Conservation (phyloP, 345 rosid genomes). For the Geranium brycei region DNA sequence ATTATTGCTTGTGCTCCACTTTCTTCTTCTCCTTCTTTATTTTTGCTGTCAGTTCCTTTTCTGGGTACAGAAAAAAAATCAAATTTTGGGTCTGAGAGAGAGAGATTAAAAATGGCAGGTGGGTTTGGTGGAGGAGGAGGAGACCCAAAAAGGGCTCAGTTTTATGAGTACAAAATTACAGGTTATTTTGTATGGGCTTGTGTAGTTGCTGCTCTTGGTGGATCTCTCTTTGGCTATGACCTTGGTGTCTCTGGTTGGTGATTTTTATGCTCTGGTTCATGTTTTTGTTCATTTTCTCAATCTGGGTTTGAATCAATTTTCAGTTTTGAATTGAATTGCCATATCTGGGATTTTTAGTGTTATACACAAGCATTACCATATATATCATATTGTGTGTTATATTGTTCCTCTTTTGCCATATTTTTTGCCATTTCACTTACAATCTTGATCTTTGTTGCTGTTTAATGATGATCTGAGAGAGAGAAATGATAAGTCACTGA, state of each 20-base stretch:
- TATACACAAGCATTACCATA: background rate
- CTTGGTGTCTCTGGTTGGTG: constrained; percentile 70
- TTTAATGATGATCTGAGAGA: too few relatives aligned
- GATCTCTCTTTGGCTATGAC: constrained; percentile 76
- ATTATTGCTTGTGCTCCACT: too few relatives aligned
- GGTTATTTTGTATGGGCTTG: constrained; percentile 50
- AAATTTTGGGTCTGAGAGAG: too few relatives aligned
- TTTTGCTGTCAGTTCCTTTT: too few relatives aligned
- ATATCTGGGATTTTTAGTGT: too few relatives aligned
- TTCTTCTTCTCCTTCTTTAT: too few relatives aligned
- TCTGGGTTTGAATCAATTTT: background rate
- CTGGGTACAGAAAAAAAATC: too few relatives aligned
- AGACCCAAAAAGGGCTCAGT: constrained; percentile 46
- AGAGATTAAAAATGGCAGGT: constrained; percentile 37
- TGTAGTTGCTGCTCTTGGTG: constrained; percentile 50
- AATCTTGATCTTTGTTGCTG: too few relatives aligned
- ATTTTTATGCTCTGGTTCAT: background rate
- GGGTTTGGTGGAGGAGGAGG: constrained; percentile 36
- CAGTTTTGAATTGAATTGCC: background rate
- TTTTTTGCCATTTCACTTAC: too few relatives aligned
- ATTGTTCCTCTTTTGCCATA: too few relatives aligned
- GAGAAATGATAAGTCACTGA: too few relatives aligned
- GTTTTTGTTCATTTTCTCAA: background rate
- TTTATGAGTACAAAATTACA: constrained; percentile 52
- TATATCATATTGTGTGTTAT: background rate